Evolutionary conservation across 345 rosid species (phyloP).

Genomic region (Zanthoxylum bungeanum): DNA sequence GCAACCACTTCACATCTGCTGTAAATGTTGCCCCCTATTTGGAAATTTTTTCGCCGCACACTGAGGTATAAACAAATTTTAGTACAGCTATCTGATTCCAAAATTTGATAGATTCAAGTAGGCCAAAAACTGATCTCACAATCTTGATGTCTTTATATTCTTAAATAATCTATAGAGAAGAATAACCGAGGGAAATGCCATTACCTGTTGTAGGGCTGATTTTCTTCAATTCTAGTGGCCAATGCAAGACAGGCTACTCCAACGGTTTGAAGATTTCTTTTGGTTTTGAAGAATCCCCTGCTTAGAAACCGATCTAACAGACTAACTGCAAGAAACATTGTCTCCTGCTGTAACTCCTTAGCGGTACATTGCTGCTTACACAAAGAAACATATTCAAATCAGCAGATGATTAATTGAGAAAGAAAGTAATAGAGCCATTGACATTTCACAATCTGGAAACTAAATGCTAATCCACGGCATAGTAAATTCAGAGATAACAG

Average conservation of each 20-base stretch:
- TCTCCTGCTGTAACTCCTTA: constrained; percentile 68
- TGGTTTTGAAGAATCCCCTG: constrained; percentile 64
- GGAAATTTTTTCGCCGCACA: constrained; percentile 60
- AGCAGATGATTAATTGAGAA: neutral
- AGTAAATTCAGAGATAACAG: neutral
- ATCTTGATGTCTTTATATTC: neutral
- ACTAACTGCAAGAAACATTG: constrained; percentile 69
- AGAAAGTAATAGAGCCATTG: neutral
- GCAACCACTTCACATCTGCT: constrained; percentile 84
- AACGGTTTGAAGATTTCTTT: constrained; percentile 57
- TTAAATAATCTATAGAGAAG: neutral
- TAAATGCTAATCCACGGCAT: neutral
- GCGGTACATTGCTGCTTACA: constrained; percentile 54
- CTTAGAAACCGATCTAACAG: constrained; percentile 78
- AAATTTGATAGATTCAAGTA: neutral
- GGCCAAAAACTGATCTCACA: neutral
- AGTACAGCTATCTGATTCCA: neutral
- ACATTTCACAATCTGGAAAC: neutral
- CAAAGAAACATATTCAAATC: constrained; percentile 11
- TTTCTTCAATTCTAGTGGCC: constrained; percentile 90
- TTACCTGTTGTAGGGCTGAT: constrained; percentile 80
- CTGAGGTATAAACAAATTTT: constrained; percentile 26
- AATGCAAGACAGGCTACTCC: constrained; percentile 81
- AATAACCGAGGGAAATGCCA: neutral
- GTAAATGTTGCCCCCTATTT: constrained; percentile 45